Base-by-base conservation (phyloP, 176 grass and related monocot species). In the Sorghum bicolor region DNA sequence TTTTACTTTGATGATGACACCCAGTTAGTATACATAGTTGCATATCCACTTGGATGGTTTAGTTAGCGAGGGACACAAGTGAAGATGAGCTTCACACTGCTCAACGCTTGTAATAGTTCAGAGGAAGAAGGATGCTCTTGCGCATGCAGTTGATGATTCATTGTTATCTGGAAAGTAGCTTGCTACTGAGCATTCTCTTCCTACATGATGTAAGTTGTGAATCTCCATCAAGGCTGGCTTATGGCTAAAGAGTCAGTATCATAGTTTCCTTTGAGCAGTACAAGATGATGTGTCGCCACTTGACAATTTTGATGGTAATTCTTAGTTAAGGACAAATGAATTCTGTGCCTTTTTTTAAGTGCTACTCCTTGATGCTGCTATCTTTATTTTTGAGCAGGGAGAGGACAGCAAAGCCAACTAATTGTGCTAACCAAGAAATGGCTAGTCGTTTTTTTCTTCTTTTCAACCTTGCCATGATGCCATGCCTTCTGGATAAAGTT, bases 281-380 rank as follows among this genome's bases (percentile, higher is more conserved):
- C 80, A 83, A 80, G 47, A 87, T 75, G 74, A 48, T 45, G 74
- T 58, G 79, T 68, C 41, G 8, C 47, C 10, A 62, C 47, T 22
- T 32, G 55, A 52, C 77, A 89, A 69, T 83, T 90, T 87, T 87
- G 80, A 75, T 38, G 88, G 88, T 87, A 87, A 74, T 38, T 83
- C 85, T 48, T 33, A 63, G 19, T 69, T 78, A 78, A 25, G 20
- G n/a, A 69, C 10, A 63, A 48, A 60, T 77, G n/a, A 84, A 74
- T 39, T 87, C 40, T 28, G 61, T 44, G 30, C 44, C 13, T 4
- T 68, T 63, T 72, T 31, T 73, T 3, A 41, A 63, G 24, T 73
- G 45, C 13, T 60, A 50, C 14, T 38, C 30, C n/a, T 64, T 83
- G 72, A 80, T 80, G 68, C 82, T 60, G 13, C 25, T 28, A 79